These are phyloP conservation scores for Ophidiomyces ophidiicola DNA, from an alignment of 2,329 filamentous ascomycete species.

Conservation along the genomic window DNA sequence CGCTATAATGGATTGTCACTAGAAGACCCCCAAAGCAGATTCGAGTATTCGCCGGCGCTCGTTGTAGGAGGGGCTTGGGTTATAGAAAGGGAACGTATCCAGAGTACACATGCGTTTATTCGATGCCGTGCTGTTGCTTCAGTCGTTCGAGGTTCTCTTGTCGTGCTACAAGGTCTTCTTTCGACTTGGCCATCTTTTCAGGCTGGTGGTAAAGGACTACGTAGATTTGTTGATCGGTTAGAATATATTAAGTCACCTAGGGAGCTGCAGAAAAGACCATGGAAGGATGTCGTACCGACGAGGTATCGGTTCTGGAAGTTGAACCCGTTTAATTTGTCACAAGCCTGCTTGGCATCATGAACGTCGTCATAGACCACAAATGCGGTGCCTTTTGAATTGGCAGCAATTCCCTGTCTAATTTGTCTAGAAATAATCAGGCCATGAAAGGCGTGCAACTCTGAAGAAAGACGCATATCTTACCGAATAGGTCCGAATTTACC, in stretches of 20 bases:
- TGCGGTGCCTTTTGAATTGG: constrained; percentile 93
- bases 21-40: background rate
- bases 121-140: constrained; percentile 95
- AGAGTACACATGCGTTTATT: constrained; percentile 50
- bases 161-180: constrained; percentile 85
- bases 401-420: constrained; percentile 95
- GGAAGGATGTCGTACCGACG: constrained; percentile 56
- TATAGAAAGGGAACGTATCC: background rate
- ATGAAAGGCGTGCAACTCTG: constrained; percentile 15
- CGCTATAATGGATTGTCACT: background rate
- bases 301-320: constrained; percentile 99
- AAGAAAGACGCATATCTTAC: constrained; percentile 42
- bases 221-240: background rate
- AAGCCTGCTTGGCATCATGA: constrained; percentile 95
- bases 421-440: constrained; percentile 47
- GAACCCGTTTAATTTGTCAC: constrained; percentile 99
- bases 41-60: background rate
- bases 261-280: background rate
- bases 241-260: background rate
- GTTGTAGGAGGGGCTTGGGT: no score
- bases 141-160: constrained; percentile 96
- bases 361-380: constrained; percentile 99
- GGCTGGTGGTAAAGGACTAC: constrained; percentile 63
- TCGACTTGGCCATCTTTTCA: constrained; percentile 71
- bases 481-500: constrained; percentile 92